These are phyloP conservation scores for Neonectria magnoliae DNA, from an alignment of 2,329 filamentous ascomycete species.

Conservation along the genomic window DNA sequence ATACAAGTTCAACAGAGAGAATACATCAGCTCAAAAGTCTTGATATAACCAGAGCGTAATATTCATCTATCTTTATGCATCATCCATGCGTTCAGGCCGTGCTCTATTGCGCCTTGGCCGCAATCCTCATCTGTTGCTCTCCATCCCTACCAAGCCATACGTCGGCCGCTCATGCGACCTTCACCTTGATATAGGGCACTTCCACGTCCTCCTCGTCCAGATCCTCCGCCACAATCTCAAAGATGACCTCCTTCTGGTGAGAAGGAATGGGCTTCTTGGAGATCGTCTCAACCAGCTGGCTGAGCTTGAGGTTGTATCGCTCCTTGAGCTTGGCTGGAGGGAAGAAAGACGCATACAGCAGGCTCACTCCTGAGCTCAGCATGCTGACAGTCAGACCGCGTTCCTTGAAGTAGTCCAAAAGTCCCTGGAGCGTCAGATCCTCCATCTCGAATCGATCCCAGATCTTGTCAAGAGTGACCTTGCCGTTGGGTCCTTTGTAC, in stretches of 20 bases:
- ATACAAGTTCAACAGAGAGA: background rate
- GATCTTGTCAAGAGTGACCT: constrained; percentile 90
- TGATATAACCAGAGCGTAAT: constrained; percentile 4
- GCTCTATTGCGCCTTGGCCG: constrained; percentile 27
- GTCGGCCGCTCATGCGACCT: constrained; percentile 56
- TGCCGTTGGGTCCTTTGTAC: constrained; percentile 82
- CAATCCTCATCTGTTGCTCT: constrained; percentile 23
- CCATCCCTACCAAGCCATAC: constrained; percentile 18
- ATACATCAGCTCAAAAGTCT: background rate
- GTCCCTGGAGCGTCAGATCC: constrained; percentile 84
- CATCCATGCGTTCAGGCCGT: constrained; percentile 27
- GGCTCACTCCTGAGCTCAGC: constrained; percentile 96
- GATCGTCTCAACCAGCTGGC: constrained; percentile 85
- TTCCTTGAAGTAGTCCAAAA: constrained; percentile 82
- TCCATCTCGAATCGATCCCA: constrained; percentile 97
- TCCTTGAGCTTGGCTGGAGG: constrained; percentile 82
- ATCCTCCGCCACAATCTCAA: constrained; percentile 95
- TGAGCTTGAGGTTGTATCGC: constrained; percentile 83
- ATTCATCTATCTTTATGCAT: constrained; percentile 36
- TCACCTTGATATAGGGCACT: constrained; percentile 95
- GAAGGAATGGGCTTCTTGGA: constrained; percentile 91
- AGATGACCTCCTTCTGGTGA: constrained; percentile 95
- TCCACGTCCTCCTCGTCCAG: constrained; percentile 92
- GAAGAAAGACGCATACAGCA: constrained; percentile 95
- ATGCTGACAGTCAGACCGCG: constrained; percentile 87